Base-by-base conservation (phyloP, 2,329 filamentous ascomycete genomes). In the Claviceps capensis region DNA sequence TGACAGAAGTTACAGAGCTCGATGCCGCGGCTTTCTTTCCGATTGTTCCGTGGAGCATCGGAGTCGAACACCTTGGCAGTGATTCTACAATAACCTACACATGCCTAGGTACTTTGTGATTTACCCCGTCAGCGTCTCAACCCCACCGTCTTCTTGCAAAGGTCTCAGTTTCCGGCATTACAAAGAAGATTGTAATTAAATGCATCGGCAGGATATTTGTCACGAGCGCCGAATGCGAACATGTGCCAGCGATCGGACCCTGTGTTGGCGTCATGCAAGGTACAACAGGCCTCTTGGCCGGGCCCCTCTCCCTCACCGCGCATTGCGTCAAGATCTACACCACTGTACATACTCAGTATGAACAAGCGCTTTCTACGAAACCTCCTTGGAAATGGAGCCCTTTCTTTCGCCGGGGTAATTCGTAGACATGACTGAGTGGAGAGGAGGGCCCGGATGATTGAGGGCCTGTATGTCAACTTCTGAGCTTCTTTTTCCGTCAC, bases 221-320 rank as follows among this genome's bases (percentile, higher is more conserved):
- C 47, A 42, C 17, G 22, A 14, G 46, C 47, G 23, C 47, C 26
- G 22, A 40, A n/a, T 48, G 16, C 14, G 22, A 48, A 48, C 22
- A 17, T 41, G 16, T 26, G 48, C n/a, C 40, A 13, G 48, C 23
- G 48, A 19, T 36, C 40, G 13, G 48, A n/a, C 40, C 26, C 17
- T 23, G 23, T 40, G 36, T 41, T 48, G 47, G 47, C 36, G 37
- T 41, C 17, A 49, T 44, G 48, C 48, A 49, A 49, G 48, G 48
- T 49, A 49, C 48, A n/a, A 34, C 30, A 22, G 43, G 41, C 23
- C 37, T 48, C 37, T 16, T 48, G 19, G 26, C 30, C 30, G 1
- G 17, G 4, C 22, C 30, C 13, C 40, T 41, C 48, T 4, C 48
- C 40, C 40, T 40, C 17, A 49, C 48, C 14, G n/a, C 36, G 13